Base-by-base conservation (phyloP, 176 grass and related monocot genomes). In the Triticum monococcum region DNA sequence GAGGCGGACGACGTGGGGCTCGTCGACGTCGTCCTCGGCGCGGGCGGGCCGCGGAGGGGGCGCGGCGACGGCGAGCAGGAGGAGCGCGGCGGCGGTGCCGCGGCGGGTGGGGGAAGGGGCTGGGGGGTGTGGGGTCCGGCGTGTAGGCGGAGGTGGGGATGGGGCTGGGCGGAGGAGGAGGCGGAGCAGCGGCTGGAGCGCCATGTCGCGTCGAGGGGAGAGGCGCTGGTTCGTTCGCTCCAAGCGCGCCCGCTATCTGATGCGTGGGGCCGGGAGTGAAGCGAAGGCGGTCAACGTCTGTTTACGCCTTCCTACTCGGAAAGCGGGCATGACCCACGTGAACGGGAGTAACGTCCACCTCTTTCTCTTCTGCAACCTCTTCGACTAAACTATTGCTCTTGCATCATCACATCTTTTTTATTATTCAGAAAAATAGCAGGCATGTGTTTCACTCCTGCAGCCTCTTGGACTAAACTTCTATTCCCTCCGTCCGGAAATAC, bases 21-120 rank as follows among this genome's bases (percentile, higher is more conserved):
- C 92, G 56, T 86, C 86, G 82, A 90, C 48, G 72, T 88, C 46
- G 72, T 88, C 72, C 59, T 89, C 72, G 50, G 79, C 71, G 66
- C 69, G 71, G 4, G 88, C 88, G 12, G 23, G 40, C 22, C 36
- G 78, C 59, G 84, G 48, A 3, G 48, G 13, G 3, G 63, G 33
- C 3, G 76, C 26, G 17, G 62, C 35, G 36, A 52, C 75, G 16
- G 74, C 61, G 64, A 86, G 81, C 13, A 87, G 43, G 38, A 87
- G 76, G 22, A 77, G 50, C 7, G 85, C 78, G 1, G 88, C 23
- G 9, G 85, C 30, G 35, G 91, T 32, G 25, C 5, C 1, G 68
- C 89, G 89, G 46, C 85, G 89, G 13, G 81, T 62, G 67, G 66
- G 0, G 13, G 35, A 10, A 28, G 32, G 0, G 10, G 72, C 0